Evolutionary conservation across 352 stramenopile species (phyloP), one percentile per base, ranked within the genome.

Genomic region (Globisporangium takayamanum): DNA sequence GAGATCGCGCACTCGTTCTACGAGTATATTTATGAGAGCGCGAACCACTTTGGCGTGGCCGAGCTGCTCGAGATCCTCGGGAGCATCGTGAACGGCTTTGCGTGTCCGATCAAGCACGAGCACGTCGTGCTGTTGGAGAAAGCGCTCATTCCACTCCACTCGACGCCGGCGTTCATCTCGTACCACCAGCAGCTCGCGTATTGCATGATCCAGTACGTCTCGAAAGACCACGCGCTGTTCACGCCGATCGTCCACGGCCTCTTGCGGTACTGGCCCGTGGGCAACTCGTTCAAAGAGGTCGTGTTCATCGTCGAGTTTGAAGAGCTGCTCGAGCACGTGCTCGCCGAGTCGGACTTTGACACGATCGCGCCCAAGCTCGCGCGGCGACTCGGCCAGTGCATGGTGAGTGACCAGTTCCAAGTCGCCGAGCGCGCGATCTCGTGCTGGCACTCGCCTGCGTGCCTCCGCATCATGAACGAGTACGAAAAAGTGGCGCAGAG

Each of bases 1-100:
- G 82, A 92, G 66, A 94, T 95, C 70, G 80, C 84, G 59, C 72
- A 94, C 65, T 75, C 84, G 57, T 94, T 95, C 62, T 94, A 92
- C 74, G 84, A 91, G 80, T 95, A 93, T 89, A 92, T 94, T 88
- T 95, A 95, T 89, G 87, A 95, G 79, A 91, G 73, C 33, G 85
- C 72, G 69, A 92, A 91, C 57, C 82, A 95, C 69, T 91, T 93
- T 63, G 87, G 87, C 60, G 82, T 95, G 57, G 84, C 84, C 30
- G 87, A 95, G 68, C 67, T 95, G 51, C 67, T 95, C 48, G 84
- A 94, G 66, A 93, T 95, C 39, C 60, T 95, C 45, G 87, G 86
- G 56, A 93, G 83, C 60, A 95, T 95, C 57, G 85, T 95, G 30
- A 95, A 95, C 58, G 87, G 87, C 52, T 95, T 95, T 70, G 86